These are phyloP conservation scores for Pythium guiyangense DNA, from an alignment of 352 stramenopile genomes.

Conservation along the genomic window DNA sequence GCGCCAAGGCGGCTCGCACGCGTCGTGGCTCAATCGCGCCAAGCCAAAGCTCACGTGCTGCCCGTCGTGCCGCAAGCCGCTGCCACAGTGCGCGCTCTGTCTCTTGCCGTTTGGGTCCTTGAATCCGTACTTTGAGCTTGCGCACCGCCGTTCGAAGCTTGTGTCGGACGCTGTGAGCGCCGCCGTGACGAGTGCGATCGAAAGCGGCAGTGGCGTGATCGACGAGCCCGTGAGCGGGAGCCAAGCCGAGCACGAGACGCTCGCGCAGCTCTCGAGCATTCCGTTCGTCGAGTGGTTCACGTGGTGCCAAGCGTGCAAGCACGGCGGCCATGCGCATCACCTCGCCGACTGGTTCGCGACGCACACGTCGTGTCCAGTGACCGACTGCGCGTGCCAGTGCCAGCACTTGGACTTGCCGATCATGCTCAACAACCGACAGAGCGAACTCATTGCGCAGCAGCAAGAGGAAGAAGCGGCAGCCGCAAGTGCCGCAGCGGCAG, in stretches of 20 bases:
- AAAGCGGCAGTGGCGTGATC: slow-evolving; percentile 21
- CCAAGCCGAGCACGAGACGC: slow-evolving; percentile 75
- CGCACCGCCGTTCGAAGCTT: slow-evolving; percentile 68
- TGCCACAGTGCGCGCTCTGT: slow-evolving; percentile 92
- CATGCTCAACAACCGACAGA: slow-evolving; percentile 48
- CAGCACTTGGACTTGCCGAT: slow-evolving; percentile 75
- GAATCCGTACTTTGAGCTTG: slow-evolving; percentile 95
- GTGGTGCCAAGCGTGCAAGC: slow-evolving; percentile 91
- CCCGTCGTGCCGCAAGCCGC: slow-evolving; percentile 90
- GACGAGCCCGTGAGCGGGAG: slow-evolving; percentile 38
- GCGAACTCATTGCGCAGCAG: slow-evolving; percentile 33
- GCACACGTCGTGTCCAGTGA: slow-evolving; percentile 89
- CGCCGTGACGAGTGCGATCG: slow-evolving; percentile 24
- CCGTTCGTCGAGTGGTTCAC: slow-evolving; percentile 95
- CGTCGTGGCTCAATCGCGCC: slow-evolving; percentile 85
- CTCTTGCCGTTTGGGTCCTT: slow-evolving; percentile 91
- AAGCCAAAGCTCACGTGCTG: slow-evolving; percentile 90
- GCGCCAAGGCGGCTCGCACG: slow-evolving; percentile 86
- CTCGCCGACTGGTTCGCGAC: slow-evolving; percentile 92
- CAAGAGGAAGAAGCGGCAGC: slow-evolving; percentile 13
- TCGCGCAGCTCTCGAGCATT: slow-evolving; percentile 89
- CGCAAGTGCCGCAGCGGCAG: slow-evolving; percentile 14
- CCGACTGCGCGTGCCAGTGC: slow-evolving; percentile 91
- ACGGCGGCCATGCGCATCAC: slow-evolving; percentile 91
- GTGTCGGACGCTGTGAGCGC: slow-evolving; percentile 43